A percentile compares a stretch with the other conserved stretches of the same genome.
Evolutionary conservation across 2,329 filamentous ascomycete genomes (phyloP).

Genomic region (Myriosclerotinia duriaeana): DNA sequence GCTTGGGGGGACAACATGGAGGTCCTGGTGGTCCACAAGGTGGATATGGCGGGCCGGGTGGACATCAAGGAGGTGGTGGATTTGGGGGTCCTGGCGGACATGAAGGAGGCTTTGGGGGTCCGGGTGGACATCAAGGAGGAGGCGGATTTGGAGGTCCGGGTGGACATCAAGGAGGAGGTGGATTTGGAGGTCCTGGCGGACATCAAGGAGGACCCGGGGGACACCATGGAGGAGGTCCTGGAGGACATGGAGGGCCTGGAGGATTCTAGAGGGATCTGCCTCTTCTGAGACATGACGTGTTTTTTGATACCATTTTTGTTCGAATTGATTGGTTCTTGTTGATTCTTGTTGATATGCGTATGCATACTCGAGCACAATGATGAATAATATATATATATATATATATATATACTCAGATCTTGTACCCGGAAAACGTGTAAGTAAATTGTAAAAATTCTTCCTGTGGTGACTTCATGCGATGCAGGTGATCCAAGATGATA

Average conservation of each 20-base stretch:
- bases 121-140: neutral
- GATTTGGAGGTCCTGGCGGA: neutral
- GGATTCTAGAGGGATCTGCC: neutral
- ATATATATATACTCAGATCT: too few species aligned
- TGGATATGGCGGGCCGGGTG: neutral
- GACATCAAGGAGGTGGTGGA: neutral
- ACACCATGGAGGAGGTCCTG: neutral
- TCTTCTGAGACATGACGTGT: neutral
- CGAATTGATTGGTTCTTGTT: neutral
- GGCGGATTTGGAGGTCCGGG: neutral
- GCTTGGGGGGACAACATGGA: neutral
- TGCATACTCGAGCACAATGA: neutral
- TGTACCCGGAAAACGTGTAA: too few species aligned
- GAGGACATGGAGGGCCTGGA: neutral
- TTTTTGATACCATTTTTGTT: constrained; percentile 11
- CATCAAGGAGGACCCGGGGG: neutral
- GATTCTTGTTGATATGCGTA: too few species aligned
- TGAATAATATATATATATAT: neutral
- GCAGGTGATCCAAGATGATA: too few species aligned
- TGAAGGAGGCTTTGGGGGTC: neutral
- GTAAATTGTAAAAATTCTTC: neutral
- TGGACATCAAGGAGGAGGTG: neutral
- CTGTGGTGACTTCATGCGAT: neutral
- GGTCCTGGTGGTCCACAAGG: neutral
- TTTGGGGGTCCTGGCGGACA: too few species aligned